A percentile compares a stretch with the other conserved stretches of the same genome.
These are phyloP conservation scores for Candida andamanensis DNA, from an alignment of 805 yeast genomes.

Conservation along the genomic window DNA sequence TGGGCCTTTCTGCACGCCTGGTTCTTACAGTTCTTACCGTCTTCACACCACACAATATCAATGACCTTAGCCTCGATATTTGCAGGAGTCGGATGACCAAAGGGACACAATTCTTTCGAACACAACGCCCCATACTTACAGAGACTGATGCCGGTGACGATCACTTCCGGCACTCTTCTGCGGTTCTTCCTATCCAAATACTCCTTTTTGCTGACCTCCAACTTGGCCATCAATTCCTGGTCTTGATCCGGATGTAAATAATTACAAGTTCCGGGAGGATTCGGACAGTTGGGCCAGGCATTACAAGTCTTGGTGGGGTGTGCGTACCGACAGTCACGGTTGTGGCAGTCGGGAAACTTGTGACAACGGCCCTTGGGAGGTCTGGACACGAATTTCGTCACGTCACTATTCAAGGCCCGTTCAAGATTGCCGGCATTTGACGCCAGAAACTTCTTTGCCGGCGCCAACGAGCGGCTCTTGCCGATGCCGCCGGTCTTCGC, in stretches of 20 bases:
- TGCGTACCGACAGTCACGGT: constrained; percentile 63
- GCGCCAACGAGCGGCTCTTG: constrained; percentile 12
- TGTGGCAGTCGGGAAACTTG: constrained; percentile 66
- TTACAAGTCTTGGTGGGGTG: constrained; percentile 79
- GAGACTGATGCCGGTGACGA: constrained; percentile 43
- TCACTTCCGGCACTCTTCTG: constrained; percentile 21
- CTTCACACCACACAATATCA: constrained; percentile 70
- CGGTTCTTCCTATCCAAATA: constrained; percentile 38
- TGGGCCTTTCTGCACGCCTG: constrained; percentile 68
- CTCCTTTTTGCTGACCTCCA: constrained; percentile 57
- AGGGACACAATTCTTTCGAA: constrained; percentile 74
- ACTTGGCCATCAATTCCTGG: constrained; percentile 61
- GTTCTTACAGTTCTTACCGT: constrained; percentile 60
- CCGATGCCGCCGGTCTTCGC: constrained; percentile 19
- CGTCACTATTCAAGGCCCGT: constrained; percentile 31
- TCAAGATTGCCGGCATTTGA: constrained; percentile 38
- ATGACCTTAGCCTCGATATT: constrained; percentile 68
- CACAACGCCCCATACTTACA: constrained; percentile 79
- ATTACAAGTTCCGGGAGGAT: constrained; percentile 77
- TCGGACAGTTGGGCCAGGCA: constrained; percentile 72
- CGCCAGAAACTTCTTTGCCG: constrained; percentile 27
- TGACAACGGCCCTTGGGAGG: constrained; percentile 62
- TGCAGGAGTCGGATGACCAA: constrained; percentile 89
- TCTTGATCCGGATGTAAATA: constrained; percentile 85
- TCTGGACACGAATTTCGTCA: constrained; percentile 34